phyloP scores from a whole-genome alignment of 345 rosid genomes.

The Brassica nigra region DNA sequence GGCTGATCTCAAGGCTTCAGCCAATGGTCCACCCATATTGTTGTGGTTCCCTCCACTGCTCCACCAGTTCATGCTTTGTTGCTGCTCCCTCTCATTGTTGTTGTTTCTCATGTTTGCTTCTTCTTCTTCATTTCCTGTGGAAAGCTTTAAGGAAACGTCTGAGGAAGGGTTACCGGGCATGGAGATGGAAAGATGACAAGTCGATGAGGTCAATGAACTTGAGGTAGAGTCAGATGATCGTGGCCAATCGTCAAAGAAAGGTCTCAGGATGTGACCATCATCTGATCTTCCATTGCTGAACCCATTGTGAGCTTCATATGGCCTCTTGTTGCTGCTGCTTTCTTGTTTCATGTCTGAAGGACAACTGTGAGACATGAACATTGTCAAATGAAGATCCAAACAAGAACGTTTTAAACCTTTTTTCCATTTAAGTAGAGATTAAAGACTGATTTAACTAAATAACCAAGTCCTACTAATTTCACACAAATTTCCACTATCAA shows the following conservation, averaged over 20 bases:
- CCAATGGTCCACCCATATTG: slow-evolving; percentile 88
- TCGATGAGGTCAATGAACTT: slow-evolving; percentile 45
- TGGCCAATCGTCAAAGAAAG: slow-evolving; percentile 94
- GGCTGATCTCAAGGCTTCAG: slow-evolving; percentile 76
- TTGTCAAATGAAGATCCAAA: background rate
- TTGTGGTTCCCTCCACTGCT: slow-evolving; percentile 57
- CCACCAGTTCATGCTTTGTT: slow-evolving; percentile 53
- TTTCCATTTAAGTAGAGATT: background rate
- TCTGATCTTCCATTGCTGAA: slow-evolving; percentile 48
- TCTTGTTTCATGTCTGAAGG: slow-evolving; percentile 49
- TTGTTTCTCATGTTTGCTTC: slow-evolving; percentile 26
- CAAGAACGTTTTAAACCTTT: slow-evolving; percentile 10
- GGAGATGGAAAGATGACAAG: slow-evolving; percentile 63
- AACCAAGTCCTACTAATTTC: background rate
- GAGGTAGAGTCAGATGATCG: slow-evolving; percentile 50
- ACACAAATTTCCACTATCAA: background rate
- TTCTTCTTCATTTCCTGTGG: slow-evolving; percentile 63
- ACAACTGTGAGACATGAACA: slow-evolving; percentile 41
- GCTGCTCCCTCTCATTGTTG: slow-evolving; percentile 44
- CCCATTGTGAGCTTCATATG: slow-evolving; percentile 46
- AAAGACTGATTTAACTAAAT: background rate
- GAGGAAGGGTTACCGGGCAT: slow-evolving; percentile 62
- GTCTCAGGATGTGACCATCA: slow-evolving; percentile 73
- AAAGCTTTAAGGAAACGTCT: slow-evolving; percentile 78
- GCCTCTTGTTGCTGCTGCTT: slow-evolving; percentile 40